Evolutionary conservation across 257 asterid genomes (phyloP), one percentile per base, ranked within the genome.

Genomic region (Lantana camara): DNA sequence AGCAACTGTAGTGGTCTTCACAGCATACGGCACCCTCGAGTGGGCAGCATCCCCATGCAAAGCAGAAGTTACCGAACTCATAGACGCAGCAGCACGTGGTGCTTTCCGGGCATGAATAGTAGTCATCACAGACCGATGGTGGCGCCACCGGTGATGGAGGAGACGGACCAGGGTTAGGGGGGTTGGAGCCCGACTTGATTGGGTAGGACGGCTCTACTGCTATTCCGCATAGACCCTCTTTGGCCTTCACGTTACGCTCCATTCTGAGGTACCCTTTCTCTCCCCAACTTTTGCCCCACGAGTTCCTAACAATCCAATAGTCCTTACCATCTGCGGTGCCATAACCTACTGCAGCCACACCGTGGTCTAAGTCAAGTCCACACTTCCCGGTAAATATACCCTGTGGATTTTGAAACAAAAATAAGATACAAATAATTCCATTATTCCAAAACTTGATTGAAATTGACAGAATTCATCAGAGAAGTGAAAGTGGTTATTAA

Each of bases 21-120:
- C 91, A 85, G 83, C 92, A 82, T 0, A 76, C 71, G 48, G 89
- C 92, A 0, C 84, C 84, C 47, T 82, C 86, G 0, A 82, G 82
- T 0, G 89, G 86, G 81, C 92, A 85, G 69, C 92, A 85, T 4
- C 92, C 92, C 92, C 92, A 85, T 0, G 79, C 73, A 0, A 77
- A 66, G 89, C 92, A 85, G 70, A 47, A 66, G 23, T 14, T 53
- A 2, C 48, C 40, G 27, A 53, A 82, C 19, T 73, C 63, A 12
- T 73, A 73, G 64, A 85, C 59, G 54, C 92, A 85, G 70, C 92
- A 85, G 77, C 91, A 84, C 23, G 91, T 84, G 67, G 70, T 68
- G 60, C 78, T 57, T 57, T 73, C 80, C 0, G 88, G 80, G 75
- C 91, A 84, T 60, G 35, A 38, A 19, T 57, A 65, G 73, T 67